A percentile compares a stretch with the other conserved stretches of the same genome.
These are phyloP conservation scores for Colletotrichum sp. DNA, from an alignment of 2,329 filamentous ascomycete species.

Conservation along the genomic window DNA sequence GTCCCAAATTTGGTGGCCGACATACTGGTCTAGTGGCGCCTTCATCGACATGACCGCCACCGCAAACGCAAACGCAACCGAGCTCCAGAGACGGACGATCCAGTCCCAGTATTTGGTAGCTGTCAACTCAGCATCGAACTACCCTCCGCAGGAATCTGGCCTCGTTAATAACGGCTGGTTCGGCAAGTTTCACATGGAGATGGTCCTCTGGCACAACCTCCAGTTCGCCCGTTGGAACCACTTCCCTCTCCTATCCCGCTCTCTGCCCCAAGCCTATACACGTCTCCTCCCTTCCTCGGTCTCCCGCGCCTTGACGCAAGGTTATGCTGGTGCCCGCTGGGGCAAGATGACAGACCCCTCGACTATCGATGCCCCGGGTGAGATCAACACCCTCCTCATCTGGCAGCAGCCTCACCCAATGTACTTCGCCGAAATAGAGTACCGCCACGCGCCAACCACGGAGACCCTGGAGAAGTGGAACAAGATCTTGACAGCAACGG, in stretches of 20 bases:
- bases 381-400: slow-evolving; percentile 65
- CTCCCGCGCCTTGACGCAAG: slow-evolving; percentile 41
- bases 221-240: slow-evolving; percentile 58
- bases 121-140: slow-evolving; percentile 55
- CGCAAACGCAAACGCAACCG: slow-evolving; percentile 44
- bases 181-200: slow-evolving; percentile 62
- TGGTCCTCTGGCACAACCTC: slow-evolving; percentile 58
- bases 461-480: slow-evolving; percentile 59
- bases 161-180: slow-evolving; percentile 62
- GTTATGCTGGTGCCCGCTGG: slow-evolving; percentile 49
- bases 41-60: slow-evolving; percentile 55
- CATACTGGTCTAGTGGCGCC: slow-evolving; percentile 55
- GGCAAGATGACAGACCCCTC: slow-evolving; percentile 49
- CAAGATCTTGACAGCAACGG: slow-evolving; percentile 51
- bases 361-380: slow-evolving; percentile 60
- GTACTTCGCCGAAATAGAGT: slow-evolving; percentile 64
- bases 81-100: slow-evolving; percentile 58
- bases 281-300: slow-evolving; percentile 47
- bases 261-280: slow-evolving; percentile 49
- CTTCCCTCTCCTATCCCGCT: slow-evolving; percentile 48
- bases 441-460: slow-evolving; percentile 46
- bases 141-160: slow-evolving; percentile 50
- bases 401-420: slow-evolving; percentile 69
- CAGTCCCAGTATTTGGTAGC: slow-evolving; percentile 59
- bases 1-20: slow-evolving; percentile 49